Evolutionary conservation across 2,329 filamentous ascomycete species (phyloP), one percentile per base, ranked within the genome.

Genomic region (Cercospora zeina): DNA sequence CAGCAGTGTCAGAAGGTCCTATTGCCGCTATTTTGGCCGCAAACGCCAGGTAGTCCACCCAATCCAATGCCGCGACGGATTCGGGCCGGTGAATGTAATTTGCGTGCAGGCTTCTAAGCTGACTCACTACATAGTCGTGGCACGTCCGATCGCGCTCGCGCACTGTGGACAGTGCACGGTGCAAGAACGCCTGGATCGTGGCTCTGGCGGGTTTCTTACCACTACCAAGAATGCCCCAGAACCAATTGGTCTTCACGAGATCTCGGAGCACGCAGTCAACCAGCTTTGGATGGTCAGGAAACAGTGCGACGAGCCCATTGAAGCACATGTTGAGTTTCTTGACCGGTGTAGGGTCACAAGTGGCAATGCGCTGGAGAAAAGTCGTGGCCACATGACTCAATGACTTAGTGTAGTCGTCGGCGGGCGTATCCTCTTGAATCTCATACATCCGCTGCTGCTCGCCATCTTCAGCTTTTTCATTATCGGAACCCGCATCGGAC

Each of bases 11-110:
- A 19, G 16, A 33, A 11, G 63, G 56, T 3, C 69, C 65, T 7
- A 64, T 42, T 31, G 30, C 39, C 30, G 68, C 60, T 11, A 70
- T 10, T 3, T 36, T 42, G 16, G 56, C 50, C 14, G 62, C 61
- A 27, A 68, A 65, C 4, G 13, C 54, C 7, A 70, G 54, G 30
- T 67, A 67, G 24, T 61, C 53, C n/a, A 59, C 19, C 63, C 64
- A 66, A 45, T 63, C 58, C 10, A 61, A 36, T 14, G 39, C 31
- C 33, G 21, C 61, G 37, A 65, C 13, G 7, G 27, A 13, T 21
- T 54, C 31, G 24, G 39, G 42, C 13, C 21, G 34, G 30, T 19
- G n/a, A 10, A 67, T 45, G 14, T 45, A 53, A 8, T n/a, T 21
- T 24, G 63, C 50, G 53, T 70, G 69, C 13, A 54, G 50, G 9